phyloP scores from a whole-genome alignment of 1,284 basidiomycete genomes.

The Lentinus polychrous region DNA sequence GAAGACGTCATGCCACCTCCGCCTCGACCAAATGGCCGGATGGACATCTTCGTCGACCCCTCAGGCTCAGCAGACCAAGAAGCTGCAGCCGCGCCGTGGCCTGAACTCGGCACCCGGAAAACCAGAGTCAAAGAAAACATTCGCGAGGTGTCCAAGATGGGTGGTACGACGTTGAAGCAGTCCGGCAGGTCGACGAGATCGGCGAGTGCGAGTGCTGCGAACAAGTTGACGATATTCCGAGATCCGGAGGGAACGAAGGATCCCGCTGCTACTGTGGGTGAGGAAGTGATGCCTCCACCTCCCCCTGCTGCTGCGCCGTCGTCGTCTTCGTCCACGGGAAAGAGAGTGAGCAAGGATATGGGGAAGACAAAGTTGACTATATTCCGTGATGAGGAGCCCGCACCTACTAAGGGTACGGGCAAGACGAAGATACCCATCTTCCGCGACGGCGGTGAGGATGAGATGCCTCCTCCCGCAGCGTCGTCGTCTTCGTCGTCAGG shows the following conservation, averaged over 20 bases:
- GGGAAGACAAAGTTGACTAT: conserved; percentile 4
- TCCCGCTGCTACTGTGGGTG: conserved; percentile 5
- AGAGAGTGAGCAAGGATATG: background rate
- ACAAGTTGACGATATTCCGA: conserved; percentile 4
- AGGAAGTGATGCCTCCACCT: conserved; percentile 17
- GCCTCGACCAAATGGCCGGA: conserved; percentile 45
- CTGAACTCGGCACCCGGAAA: conserved; percentile 68
- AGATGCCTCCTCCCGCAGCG: background rate
- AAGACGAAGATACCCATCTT: background rate
- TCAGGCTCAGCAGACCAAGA: conserved; percentile 33
- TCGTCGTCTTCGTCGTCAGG: background rate
- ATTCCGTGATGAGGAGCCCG: conserved; percentile 9
- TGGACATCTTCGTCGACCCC: conserved; percentile 69
- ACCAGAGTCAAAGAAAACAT: conserved; percentile 70
- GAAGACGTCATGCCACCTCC: conserved; percentile 9
- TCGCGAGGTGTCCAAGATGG: conserved; percentile 57
- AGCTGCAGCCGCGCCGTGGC: conserved; percentile 42
- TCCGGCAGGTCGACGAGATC: conserved; percentile 35
- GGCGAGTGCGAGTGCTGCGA: conserved; percentile 21
- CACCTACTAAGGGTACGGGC: background rate
- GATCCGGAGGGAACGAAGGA: conserved; percentile 8
- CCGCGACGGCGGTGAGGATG: background rate
- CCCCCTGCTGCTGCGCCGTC: background rate
- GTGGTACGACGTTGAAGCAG: conserved; percentile 57
- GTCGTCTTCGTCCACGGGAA: background rate